Conservation (phyloP, 2,329 filamentous ascomycete species). For the Zymoseptoria tritici region DNA sequence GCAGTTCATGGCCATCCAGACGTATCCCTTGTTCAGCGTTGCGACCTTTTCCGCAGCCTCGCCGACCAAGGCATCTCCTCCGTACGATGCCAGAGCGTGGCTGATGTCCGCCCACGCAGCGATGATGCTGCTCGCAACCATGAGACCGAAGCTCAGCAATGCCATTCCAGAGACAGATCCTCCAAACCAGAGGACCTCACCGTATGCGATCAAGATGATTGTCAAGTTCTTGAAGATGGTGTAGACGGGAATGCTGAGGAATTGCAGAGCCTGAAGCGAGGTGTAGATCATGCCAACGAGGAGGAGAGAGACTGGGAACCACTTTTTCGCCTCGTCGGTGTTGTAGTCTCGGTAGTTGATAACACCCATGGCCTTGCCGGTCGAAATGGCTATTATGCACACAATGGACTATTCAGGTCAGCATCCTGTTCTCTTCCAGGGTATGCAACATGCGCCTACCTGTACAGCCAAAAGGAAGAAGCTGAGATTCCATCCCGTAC, state of each 20-base stretch:
- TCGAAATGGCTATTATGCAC: conserved; percentile 75
- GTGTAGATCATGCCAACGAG: conserved; percentile 99
- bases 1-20: conserved; percentile 98
- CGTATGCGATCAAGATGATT: conserved; percentile 96
- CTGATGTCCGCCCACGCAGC: conserved; percentile 97
- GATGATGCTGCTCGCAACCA: conserved; percentile 90
- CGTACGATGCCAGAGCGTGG: conserved; percentile 60
- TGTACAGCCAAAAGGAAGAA: conserved; percentile 91
- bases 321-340: conserved; percentile 81
- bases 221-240: conserved; percentile 99
- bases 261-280: conserved; percentile 89
- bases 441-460: conserved; percentile 50
- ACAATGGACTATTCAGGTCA: conserved; percentile 62
- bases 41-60: conserved; percentile 66
- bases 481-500: conserved; percentile 86
- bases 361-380: conserved; percentile 70
- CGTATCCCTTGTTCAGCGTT: conserved; percentile 86
- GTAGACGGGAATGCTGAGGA: conserved; percentile 94
- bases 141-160: conserved; percentile 88
- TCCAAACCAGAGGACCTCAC: conserved; percentile 96
- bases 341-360: conserved; percentile 85
- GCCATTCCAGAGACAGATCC: conserved; percentile 81
- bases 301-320: conserved; percentile 93
- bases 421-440: not conserved
- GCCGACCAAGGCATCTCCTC: conserved; percentile 35